Evolutionary conservation across 139 green algal species (phyloP).

Genomic region (Chlamydomonas schloesseri): DNA sequence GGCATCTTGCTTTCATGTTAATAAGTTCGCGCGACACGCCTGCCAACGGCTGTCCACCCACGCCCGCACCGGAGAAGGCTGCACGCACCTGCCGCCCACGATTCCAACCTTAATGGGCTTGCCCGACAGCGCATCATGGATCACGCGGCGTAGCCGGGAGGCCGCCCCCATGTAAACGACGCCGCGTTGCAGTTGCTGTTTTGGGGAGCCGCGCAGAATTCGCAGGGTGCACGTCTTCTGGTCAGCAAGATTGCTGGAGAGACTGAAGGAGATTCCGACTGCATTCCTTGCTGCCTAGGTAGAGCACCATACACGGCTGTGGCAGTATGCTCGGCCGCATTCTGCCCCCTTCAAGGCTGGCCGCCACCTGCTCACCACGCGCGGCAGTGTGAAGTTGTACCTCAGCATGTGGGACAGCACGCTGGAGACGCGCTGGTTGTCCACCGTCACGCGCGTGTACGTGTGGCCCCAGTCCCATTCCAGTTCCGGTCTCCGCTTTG

Average conservation of each 20-base stretch:
- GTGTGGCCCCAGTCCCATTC: conserved; percentile 15
- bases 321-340: background rate
- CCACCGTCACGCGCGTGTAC: background rate
- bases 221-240: too few relatives aligned
- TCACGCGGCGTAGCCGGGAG: background rate
- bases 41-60: background rate
- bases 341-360: background rate
- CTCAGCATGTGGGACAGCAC: background rate
- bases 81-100: conserved; percentile 8
- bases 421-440: background rate
- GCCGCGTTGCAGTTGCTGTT: background rate
- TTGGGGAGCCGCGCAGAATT: background rate
- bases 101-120: background rate
- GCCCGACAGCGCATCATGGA: background rate
- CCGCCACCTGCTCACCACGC: background rate
- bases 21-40: background rate
- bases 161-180: background rate
- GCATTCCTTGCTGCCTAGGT: too few relatives aligned
- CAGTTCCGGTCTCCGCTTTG: background rate
- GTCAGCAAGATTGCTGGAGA: too few relatives aligned
- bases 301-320: too few relatives aligned
- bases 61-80: background rate
- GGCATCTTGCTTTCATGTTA: background rate
- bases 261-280: too few relatives aligned
- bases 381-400: background rate